Percentiles rank a stretch among this genome's conserved stretches.
phyloP scores from a whole-genome alignment of 176 grass and related monocot species.

The Triticum aestivum region IWGSC_CS_RefSeq_v2.1 NC_057800.1:65779329-65779828 shows the following conservation, averaged over 20 bases:
- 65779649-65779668: neutral
- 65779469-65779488: slow-evolving; percentile 48
- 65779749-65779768: slow-evolving; percentile 16
- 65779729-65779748: neutral
- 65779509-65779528: neutral
- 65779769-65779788: slow-evolving; percentile 39
- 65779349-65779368: slow-evolving; percentile 50
- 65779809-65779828: slow-evolving; percentile 14
- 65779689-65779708: neutral
- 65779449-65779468: slow-evolving; percentile 67
- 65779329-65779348: slow-evolving; percentile 25
- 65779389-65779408: slow-evolving; percentile 50
- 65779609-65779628: neutral
- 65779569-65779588: slow-evolving; percentile 24
- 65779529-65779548: neutral
- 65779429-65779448: slow-evolving; percentile 44
- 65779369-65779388: slow-evolving; percentile 60
- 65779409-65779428: slow-evolving; percentile 40
- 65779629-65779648: neutral
- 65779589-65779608: slow-evolving; percentile 32
- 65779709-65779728: slow-evolving; percentile 26
- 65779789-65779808: slow-evolving; percentile 34
- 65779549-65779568: neutral
- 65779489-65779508: neutral
- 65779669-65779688: neutral